Evolutionary conservation across 345 rosid genomes (phyloP), one percentile per base, ranked within the genome.

Genomic region (Turritis glabra): DNA sequence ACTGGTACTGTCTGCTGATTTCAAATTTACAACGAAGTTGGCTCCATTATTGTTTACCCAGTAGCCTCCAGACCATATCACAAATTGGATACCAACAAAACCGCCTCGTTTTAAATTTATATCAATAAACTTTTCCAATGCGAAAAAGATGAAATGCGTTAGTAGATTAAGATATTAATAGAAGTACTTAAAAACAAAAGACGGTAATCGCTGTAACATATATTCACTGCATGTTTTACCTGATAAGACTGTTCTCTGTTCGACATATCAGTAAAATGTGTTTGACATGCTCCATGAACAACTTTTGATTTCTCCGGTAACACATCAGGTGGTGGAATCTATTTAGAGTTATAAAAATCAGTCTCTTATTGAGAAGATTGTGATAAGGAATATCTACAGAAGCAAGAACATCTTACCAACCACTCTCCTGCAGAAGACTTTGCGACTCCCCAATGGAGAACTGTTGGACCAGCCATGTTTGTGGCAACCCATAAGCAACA

Each of bases 371-470:
- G 60, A 54, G 35, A 71, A 56, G 23, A 27, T 46, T 53, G 2
- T 26, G 37, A 32, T 37, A 35, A 54, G 17, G 4, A 64, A 56
- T 21, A 71, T 53, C 1, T 26, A 64, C n/a, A 54, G 18, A 67
- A 30, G 68, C 22, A 68, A 66, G 53, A 65, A 78, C 52, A 38
- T 78, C 88, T 67, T 78, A 85, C 88, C 89, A 82, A 77, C 89
- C 89, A 87, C 79, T 85, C 89, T 73, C 77, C 84, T 59, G 70
- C 65, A 29, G 80, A 82, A 29, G 76, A 81, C 81, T 85, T 80
- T 40, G 88, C 76, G 23, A 87, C 75, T 44, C 85, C 88, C 92
- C 89, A 85, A 51, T 87, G 88, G 70, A 87, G 88, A 76, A 85
- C 69, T 40, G 83, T 57, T 70, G 83, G 74, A 54, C 88, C 88